Evolutionary conservation across 805 yeast species (phyloP), one percentile per base, ranked within the genome.

Genomic region (Zygosaccharomyces pseudorouxii): DNA sequence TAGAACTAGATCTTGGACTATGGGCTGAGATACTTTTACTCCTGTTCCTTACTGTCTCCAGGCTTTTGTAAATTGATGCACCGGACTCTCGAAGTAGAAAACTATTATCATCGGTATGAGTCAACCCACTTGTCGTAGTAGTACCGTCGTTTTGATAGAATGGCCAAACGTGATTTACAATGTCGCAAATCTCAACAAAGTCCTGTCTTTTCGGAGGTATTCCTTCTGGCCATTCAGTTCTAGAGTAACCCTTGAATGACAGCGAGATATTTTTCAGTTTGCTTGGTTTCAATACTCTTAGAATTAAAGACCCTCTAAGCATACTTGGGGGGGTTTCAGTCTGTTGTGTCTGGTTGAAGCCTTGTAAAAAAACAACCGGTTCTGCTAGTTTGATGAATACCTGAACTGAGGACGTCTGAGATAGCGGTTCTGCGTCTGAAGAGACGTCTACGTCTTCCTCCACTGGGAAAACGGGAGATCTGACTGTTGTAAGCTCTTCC

Each of bases 191-290:
- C 56, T 93, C 99, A 29, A 67, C 65, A 51, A 78, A 82, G 11
- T 81, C 85, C 14, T 73, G 72, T 55, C 82, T 81, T 62, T 85
- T 87, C 0, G 97, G 97, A 0, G 98, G 98, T 16, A 92, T 90
- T 2, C 99, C 99, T 61, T 93, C 97, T 2, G 97, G 97, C 97
- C 97, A 90, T 52, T 90, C 96, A 0, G 97, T 90, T 55, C 86
- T 75, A 31, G 86, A 78, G 1, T 65, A 62, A 1, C 97, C 97
- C 45, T 75, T 74, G 56, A 90, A 80, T 1, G 74, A 71, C 42
- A 90, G 71, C 4, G 70, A 63, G 10, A 90, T 78, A 16, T 77
- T 63, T 64, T 85, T 87, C 51, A 90, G 71, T 62, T 82, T 86
- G 25, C 83, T 74, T 0, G 92, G 83, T 58, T 88, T 89, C 40